Conservation (phyloP, 306 rosid genomes). For the Ormosia emarginata region DNA sequence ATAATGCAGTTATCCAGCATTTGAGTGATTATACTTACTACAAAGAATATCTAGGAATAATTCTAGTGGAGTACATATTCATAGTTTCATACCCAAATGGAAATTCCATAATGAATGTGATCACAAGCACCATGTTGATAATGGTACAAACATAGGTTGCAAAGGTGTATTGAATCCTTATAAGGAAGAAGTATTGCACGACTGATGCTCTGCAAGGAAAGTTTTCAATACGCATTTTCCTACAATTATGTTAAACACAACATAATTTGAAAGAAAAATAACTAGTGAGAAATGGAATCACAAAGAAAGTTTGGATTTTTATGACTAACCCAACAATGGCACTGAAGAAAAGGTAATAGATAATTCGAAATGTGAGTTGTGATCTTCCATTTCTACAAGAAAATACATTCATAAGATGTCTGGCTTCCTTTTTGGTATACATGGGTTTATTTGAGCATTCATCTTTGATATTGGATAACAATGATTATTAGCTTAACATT, state of each 20-base stretch:
- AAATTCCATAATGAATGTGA: slow-evolving; percentile 62
- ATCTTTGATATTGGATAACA: neutral
- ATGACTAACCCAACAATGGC: slow-evolving; percentile 74
- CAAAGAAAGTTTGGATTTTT: neutral
- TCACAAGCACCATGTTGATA: slow-evolving; percentile 57
- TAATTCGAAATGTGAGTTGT: slow-evolving; percentile 51
- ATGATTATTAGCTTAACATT: neutral
- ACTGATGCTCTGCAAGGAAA: slow-evolving; percentile 40
- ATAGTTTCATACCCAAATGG: slow-evolving; percentile 51
- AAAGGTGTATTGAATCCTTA: slow-evolving; percentile 64
- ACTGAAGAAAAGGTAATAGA: slow-evolving; percentile 77
- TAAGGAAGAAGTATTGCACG: slow-evolving; percentile 62
- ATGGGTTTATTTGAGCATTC: neutral
- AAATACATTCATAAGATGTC: neutral
- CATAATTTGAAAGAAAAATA: neutral
- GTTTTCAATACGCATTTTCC: neutral
- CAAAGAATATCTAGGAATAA: neutral
- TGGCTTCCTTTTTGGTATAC: neutral
- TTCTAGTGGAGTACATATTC: neutral
- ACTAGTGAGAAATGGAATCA: neutral
- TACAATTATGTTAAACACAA: neutral
- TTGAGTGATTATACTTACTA: neutral
- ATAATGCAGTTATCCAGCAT: neutral
- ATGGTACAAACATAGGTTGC: slow-evolving; percentile 70
- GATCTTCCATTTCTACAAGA: slow-evolving; percentile 63